These are phyloP conservation scores for Lentithecium fluviatile DNA, from an alignment of 495 filamentous ascomycete genomes.

Conservation along the genomic window DNA sequence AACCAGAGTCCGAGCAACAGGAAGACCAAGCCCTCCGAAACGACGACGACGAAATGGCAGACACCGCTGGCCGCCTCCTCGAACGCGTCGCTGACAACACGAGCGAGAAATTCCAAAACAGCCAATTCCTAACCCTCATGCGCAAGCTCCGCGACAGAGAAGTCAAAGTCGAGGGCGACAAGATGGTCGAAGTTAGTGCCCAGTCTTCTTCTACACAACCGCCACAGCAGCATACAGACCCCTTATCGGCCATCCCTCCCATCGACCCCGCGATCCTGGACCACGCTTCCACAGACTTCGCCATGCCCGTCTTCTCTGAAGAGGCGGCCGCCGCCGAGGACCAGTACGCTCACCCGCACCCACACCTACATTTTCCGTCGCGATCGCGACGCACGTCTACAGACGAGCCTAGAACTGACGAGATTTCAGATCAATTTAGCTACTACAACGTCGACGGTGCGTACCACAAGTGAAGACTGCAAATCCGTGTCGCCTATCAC, in stretches of 20 bases:
- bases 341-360: conserved; percentile 4
- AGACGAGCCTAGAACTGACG: conserved; percentile 22
- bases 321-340: conserved; percentile 15
- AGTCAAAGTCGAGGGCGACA: conserved; percentile 44
- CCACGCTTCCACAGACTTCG: conserved; percentile 15
- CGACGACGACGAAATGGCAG: conserved; percentile 66
- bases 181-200: conserved; percentile 43
- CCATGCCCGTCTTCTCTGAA: conserved; percentile 24
- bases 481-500: too few relatives aligned
- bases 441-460: conserved; percentile 13
- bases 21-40: conserved; percentile 32
- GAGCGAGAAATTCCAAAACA: conserved; percentile 72
- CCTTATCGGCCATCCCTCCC: conserved; percentile 5
- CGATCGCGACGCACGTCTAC: too few relatives aligned
- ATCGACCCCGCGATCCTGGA: conserved; percentile 23
- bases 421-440: conserved; percentile 18
- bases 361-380: too few relatives aligned
- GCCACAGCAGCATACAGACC: neutral
- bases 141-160: conserved; percentile 49
- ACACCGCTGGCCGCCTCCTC: conserved; percentile 68
- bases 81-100: conserved; percentile 67
- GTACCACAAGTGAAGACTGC: conserved; percentile 3
- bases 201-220: conserved; percentile 14
- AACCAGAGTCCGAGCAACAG: conserved; percentile 9
- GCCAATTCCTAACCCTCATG: conserved; percentile 76